Conservation (phyloP, 495 filamentous ascomycete species). For the Thermothielavioides terrestris region DNA sequence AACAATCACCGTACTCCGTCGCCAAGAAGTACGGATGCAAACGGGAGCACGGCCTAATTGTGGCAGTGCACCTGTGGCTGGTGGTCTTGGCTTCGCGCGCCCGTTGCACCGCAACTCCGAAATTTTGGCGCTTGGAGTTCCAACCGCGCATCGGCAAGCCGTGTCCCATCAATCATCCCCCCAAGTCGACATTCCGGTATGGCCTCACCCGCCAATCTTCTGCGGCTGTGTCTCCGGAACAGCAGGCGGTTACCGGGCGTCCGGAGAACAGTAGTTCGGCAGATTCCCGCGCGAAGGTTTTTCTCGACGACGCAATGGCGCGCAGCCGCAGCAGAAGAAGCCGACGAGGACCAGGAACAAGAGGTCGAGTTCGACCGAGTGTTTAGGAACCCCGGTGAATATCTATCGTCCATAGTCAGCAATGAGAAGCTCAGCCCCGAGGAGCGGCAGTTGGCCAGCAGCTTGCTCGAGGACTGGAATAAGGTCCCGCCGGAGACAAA, state of each 20-base stretch:
- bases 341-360: constrained; percentile 1
- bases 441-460: constrained; percentile 1
- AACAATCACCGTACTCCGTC: too few relatives aligned
- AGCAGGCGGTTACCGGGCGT: constrained; percentile 24
- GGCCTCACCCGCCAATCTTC: constrained; percentile 41
- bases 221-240: constrained; percentile 40
- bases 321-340: constrained; percentile 13
- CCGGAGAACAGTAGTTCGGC: constrained; percentile 7
- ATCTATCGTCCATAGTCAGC: constrained; percentile 2
- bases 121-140: constrained; percentile 15
- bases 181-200: constrained; percentile 25
- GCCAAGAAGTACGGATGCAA: background rate
- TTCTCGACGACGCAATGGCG: constrained; percentile 33
- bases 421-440: constrained; percentile 1
- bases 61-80: constrained; percentile 9
- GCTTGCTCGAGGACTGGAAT: constrained; percentile 13
- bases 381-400: constrained; percentile 15
- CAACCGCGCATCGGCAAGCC: constrained; percentile 8
- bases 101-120: constrained; percentile 11
- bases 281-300: constrained; percentile 20
- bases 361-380: constrained; percentile 2
- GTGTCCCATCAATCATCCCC: constrained; percentile 8
- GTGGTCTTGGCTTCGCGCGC: too few relatives aligned
- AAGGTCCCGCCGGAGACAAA: constrained; percentile 5
- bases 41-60: background rate